Evolutionary conservation across 2,329 filamentous ascomycete genomes (phyloP), one percentile per base, ranked within the genome.

Genomic region (Calycina herbarum): DNA sequence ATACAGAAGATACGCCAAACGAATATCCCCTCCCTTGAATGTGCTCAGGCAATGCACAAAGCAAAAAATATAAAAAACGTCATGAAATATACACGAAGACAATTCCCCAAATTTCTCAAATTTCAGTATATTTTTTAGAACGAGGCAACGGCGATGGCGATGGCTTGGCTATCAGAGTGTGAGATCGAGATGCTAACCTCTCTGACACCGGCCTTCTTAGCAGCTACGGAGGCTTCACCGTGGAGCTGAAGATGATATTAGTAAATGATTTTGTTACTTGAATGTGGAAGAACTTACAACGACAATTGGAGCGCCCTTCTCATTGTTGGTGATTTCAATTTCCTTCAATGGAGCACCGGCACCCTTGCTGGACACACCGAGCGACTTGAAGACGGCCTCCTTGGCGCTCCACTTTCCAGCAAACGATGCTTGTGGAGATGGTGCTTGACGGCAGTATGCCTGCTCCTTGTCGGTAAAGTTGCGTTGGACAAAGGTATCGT

Each of bases 301-400:
- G 69, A 98, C 95, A 70, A 86, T 83, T 10, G 95, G 95, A 45
- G 90, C 93, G 66, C 95, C 95, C 57, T 86, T 90, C 70, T 91
- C 88, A 75, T 94, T 89, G 74, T 89, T 89, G 68, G 87, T 79
- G 73, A 99, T 94, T 81, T 99, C 96, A 81, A 99, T 99, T 54
- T 98, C 94, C 82, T 90, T 95, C 79, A 99, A 79, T 17, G 93
- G 85, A 66, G 95, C 94, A 70, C 96, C 95, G 10, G 91, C 94
- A 68, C 95, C 95, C 80, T 91, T 89, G 79, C 94, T 90, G 72
- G 85, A 81, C 13, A 98, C 94, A 71, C 94, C 93, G 15, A 99
- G 84, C 45, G 92, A 93, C 86, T 99, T 99, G 85, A 99, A 99
- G 0, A 99, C 94, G 33, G 95, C 95, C 81, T 99, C 95, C 83